Evolutionary conservation across 2,329 filamentous ascomycete genomes (phyloP).

Genomic region (Fusarium sp.): DNA sequence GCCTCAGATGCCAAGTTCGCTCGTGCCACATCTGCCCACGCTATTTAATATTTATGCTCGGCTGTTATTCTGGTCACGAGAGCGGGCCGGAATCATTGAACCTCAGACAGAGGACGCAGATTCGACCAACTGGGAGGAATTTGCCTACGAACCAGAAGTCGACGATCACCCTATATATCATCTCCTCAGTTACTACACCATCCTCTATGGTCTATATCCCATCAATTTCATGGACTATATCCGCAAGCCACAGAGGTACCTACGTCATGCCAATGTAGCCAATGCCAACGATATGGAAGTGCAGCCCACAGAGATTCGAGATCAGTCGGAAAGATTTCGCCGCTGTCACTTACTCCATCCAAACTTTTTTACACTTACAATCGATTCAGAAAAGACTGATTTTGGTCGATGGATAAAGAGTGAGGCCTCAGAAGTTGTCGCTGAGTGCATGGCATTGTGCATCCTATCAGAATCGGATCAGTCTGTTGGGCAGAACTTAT

Average conservation of each 20-base stretch:
- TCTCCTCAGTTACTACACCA: conserved; percentile 81
- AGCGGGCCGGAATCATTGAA: conserved; percentile 57
- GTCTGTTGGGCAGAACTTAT: conserved; percentile 42
- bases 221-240: conserved; percentile 90
- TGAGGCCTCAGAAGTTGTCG: conserved; percentile 82
- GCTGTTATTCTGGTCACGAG: conserved; percentile 80
- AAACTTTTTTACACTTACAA: conserved; percentile 84
- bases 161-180: conserved; percentile 74
- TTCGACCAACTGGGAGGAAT: conserved; percentile 70
- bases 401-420: conserved; percentile 82
- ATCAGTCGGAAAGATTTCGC: conserved; percentile 80
- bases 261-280: conserved; percentile 77
- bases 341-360: conserved; percentile 81
- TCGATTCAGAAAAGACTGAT: conserved; percentile 83
- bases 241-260: conserved; percentile 81
- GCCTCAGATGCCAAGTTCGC: conserved; percentile 80
- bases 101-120: conserved; percentile 57
- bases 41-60: conserved; percentile 86
- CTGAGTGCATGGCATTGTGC: conserved; percentile 81
- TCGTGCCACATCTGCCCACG: conserved; percentile 75
- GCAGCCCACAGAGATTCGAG: conserved; percentile 80
- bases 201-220: conserved; percentile 85
- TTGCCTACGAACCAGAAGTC: conserved; percentile 69
- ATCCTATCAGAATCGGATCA: conserved; percentile 47
- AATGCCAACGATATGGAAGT: conserved; percentile 81